Evolutionary conservation across 2,329 filamentous ascomycete species (phyloP), one percentile per base, ranked within the genome.

Genomic region (Phialocephala subalpina): DNA sequence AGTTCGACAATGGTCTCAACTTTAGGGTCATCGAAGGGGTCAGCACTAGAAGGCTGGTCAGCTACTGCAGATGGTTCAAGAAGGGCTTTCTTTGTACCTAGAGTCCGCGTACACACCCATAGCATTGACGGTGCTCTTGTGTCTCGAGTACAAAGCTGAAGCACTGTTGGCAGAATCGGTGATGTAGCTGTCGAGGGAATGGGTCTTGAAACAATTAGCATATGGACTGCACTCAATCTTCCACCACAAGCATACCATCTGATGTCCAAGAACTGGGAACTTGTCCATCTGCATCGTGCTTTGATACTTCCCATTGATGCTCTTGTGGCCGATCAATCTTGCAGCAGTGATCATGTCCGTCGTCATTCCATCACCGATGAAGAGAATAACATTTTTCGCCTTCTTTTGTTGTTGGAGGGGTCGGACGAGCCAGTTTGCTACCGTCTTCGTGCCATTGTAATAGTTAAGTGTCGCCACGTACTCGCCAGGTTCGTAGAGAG

Each of bases 91-190:
- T 9, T 53, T 11, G 12, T 11, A 53, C 49, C 49, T 53, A 2
- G 49, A 93, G 77, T 97, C 93, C 49, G 85, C 91, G 66, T 96
- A 94, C 36, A 95, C 85, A 70, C 84, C 91, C 79, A 96, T 86
- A 33, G 91, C 91, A 74, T 96, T 94, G 70, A 95, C 92, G 0
- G 88, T 91, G 74, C 87, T 91, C 84, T 96, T 96, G 82, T 96
- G 92, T 38, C 93, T 93, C 27, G 87, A 89, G 81, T 95, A 96
- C 20, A 96, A 82, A 18, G 92, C 91, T 52, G 90, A 92, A 3
- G 92, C 92, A 5, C 90, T 93, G 80, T 96, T 96, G 79, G 93
- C 93, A 67, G 90, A 93, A 78, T 96, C 92, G 42, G 92, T 96
- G 76, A 96, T 95, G 83, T 92, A 95, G 58, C 84, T 89, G 80